phyloP scores from a whole-genome alignment of 176 grass and related monocot genomes.

The Aegilops longissima region DNA sequence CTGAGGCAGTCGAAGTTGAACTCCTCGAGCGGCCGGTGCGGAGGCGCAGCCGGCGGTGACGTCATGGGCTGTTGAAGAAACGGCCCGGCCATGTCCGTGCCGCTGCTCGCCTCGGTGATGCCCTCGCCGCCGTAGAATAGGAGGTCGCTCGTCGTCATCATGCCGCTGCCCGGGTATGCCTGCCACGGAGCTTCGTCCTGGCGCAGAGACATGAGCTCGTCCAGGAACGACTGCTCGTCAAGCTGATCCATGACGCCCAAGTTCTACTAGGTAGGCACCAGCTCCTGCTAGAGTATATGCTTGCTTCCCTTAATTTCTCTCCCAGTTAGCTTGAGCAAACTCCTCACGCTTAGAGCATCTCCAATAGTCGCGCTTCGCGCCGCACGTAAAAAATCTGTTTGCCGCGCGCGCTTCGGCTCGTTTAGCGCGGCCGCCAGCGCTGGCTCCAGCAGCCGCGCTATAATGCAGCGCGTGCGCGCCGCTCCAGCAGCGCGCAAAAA shows the following conservation, averaged over 20 bases:
- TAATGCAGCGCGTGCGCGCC: too few relatives aligned
- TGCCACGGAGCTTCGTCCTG: constrained; percentile 51
- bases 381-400: too few relatives aligned
- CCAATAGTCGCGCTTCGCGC: too few relatives aligned
- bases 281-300: not conserved
- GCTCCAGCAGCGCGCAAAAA: too few relatives aligned
- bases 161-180: constrained; percentile 16
- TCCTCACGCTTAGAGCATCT: constrained; percentile 23
- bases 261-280: not conserved
- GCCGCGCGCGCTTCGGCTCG: too few relatives aligned
- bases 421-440: too few relatives aligned
- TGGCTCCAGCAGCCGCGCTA: too few relatives aligned
- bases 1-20: constrained; percentile 75
- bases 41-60: not conserved
- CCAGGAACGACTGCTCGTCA: constrained; percentile 72
- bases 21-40: constrained; percentile 29
- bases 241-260: constrained; percentile 48
- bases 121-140: constrained; percentile 51
- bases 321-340: constrained; percentile 15
- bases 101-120: not conserved
- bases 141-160: constrained; percentile 52
- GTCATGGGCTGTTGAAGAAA: constrained; percentile 18
- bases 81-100: constrained; percentile 4
- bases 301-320: not conserved
- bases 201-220: constrained; percentile 72